Base-by-base conservation (phyloP, 345 rosid species). In the Euphorbia lathyris region DNA sequence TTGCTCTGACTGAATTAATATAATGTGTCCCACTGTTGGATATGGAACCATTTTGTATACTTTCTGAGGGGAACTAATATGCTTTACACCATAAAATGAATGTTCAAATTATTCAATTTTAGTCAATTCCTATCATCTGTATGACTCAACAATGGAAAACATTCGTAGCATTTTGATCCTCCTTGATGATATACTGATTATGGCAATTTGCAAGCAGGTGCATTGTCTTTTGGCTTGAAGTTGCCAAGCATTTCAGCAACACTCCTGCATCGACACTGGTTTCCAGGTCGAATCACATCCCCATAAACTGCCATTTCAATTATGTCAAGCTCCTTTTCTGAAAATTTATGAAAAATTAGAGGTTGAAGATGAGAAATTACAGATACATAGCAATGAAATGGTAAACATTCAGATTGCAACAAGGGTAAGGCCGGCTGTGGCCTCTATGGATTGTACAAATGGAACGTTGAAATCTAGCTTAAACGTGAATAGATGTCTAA, bases 281-380 rank as follows among this genome's bases (percentile, higher is more conserved):
- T 94, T 64, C 97, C 98, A 8, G 97, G 95, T 63, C 97, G 88
- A 52, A 84, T 74, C 23, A 94, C 93, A 65, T 94, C 92, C 50
- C 97, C 98, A 66, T 90, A 94, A 76, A 91, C 97, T 42, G 97
- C 98, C 98, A 90, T 91, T 86, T 94, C 97, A 4, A 90, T 87
- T 62, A 91, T 74, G 84, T 92, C 98, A 8, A 94, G 93, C 85
- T 94, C 98, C 84, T 81, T 90, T 56, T 94, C 97, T 90, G 80
- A 71, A 85, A 38, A 63, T 7, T 45, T 14, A 56, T 20, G n/a
- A 19, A 72, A 66, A 32, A 14, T 55, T 8, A 55, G 58, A 55
- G 14, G 58, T 23, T 3, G 7, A 22, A 17, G 6, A 29, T 3
- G 13, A 25, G n/a, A 65, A 12, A 1, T 47, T 0, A 23, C 5